Base-by-base conservation (phyloP, 495 filamentous ascomycete species). In the Corynascus novoguineensis region DNA sequence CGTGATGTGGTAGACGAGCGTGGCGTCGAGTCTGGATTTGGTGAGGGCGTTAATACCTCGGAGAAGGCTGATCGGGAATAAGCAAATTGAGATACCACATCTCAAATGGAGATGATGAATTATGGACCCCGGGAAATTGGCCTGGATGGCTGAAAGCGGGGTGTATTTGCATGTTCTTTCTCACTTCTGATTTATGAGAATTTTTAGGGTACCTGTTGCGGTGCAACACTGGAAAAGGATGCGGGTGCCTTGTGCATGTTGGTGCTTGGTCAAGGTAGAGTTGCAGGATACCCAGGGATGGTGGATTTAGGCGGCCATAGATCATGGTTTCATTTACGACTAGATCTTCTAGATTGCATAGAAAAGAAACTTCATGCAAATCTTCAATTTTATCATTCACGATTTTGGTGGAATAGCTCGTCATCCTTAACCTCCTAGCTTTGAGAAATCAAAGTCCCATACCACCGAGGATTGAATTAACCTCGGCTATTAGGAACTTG, bases 231-330 rank as follows among this genome's bases (percentile, higher is more conserved):
- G 22, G 53, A 40, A 48, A 32, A 44, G 40, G 42, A 48, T 15
- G 46, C 15, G 53, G 42, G 44, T 14, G 44, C 44, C 42, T 55
- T 55, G 31, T 55, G 53, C 44, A 55, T 48, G 24, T 31, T 6
- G 41, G 52, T 55, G 31, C 31, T 35, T 47, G 19, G 29, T 34
- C 42, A 48, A 28, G 53, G 42, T 38, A 48, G 53, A 55, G 32
- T n/a, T n/a, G n/a, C 53, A 55, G 44, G 53, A 55, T 55, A 48
- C 53, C 53, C 53, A 12, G 22, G 32, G 41, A 34, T 8, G 14
- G 14, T 37, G 35, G 14, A 41, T 47, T 28, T 24, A n/a, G 14
- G 47, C 41, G 37, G 11, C 25, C 28, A 54, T 55, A 55, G 52
- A 55, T 14, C 29, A n/a, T n/a, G n/a, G n/a, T n/a, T n/a, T n/a